Conservation (phyloP, 2,329 filamentous ascomycete species). For the Tothia fuscella region DNA sequence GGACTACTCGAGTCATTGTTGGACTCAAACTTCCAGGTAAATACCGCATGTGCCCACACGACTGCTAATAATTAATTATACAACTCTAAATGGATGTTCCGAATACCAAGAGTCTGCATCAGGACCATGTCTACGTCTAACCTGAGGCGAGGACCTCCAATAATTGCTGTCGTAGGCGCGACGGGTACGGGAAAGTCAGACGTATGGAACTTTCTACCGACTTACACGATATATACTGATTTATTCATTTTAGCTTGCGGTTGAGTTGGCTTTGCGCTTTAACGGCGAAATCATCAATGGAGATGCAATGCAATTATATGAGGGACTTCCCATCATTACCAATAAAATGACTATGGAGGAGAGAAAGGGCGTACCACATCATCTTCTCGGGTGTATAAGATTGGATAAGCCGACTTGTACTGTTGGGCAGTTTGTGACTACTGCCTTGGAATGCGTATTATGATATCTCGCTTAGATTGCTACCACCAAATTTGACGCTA, state of each 20-base stretch:
- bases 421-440: constrained; percentile 62
- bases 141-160: constrained; percentile 12
- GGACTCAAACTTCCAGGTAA: too few species aligned
- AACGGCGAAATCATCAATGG: constrained; percentile 94
- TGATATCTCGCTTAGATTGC: too few species aligned
- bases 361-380: constrained; percentile 70
- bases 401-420: constrained; percentile 72
- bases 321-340: constrained; percentile 82
- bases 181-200: constrained; percentile 92
- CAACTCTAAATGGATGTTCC: neutral
- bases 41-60: neutral
- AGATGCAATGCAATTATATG: constrained; percentile 96
- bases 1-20: too few species aligned
- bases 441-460: constrained; percentile 47
- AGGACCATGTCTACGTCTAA: neutral
- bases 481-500: neutral
- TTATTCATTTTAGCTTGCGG: constrained; percentile 54
- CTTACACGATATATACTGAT: neutral
- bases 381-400: constrained; percentile 69
- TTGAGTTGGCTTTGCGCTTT: constrained; percentile 71
- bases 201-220: constrained; percentile 37
- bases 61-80: neutral
- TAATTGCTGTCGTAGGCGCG: constrained; percentile 75
- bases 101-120: neutral
- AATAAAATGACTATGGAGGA: constrained; percentile 77